phyloP scores from a whole-genome alignment of 768 basidiomycete genomes.

The Arthromyces matolae region DNA sequence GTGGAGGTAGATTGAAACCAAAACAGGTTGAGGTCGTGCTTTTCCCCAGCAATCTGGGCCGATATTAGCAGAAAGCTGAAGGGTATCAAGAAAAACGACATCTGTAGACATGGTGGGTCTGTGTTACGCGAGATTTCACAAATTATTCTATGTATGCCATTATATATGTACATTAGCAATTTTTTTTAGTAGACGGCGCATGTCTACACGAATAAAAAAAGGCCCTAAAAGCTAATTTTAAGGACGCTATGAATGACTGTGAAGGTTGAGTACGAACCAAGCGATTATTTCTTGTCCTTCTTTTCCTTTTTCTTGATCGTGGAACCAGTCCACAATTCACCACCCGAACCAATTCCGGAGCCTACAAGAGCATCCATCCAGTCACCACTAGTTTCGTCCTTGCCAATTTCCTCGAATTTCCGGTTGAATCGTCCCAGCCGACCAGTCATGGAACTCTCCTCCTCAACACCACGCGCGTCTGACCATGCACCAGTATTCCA shows the following conservation, averaged over 20 bases:
- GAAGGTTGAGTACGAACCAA: neutral
- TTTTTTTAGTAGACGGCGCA: too few species aligned
- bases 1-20: conserved; percentile 47
- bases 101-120: conserved; percentile 25
- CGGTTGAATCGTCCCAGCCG: conserved; percentile 78
- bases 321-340: conserved; percentile 11
- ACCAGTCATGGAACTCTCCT: conserved; percentile 70
- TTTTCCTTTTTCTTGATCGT: conserved; percentile 9
- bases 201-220: neutral
- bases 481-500: conserved; percentile 70
- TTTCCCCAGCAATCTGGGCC: conserved; percentile 53
- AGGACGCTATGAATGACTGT: neutral
- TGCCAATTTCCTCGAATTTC: conserved; percentile 55
- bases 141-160: too few species aligned
- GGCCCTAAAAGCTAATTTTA: neutral
- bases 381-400: conserved; percentile 28
- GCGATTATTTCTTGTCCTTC: conserved; percentile 10
- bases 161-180: too few species aligned
- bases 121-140: neutral
- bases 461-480: conserved; percentile 51
- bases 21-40: conserved; percentile 45
- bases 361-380: conserved; percentile 30
- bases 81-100: conserved; percentile 40
- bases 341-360: conserved; percentile 10
- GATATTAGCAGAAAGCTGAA: conserved; percentile 38